Conservation (phyloP, 441 rosid species). For the Brassica hybrid region DNA sequence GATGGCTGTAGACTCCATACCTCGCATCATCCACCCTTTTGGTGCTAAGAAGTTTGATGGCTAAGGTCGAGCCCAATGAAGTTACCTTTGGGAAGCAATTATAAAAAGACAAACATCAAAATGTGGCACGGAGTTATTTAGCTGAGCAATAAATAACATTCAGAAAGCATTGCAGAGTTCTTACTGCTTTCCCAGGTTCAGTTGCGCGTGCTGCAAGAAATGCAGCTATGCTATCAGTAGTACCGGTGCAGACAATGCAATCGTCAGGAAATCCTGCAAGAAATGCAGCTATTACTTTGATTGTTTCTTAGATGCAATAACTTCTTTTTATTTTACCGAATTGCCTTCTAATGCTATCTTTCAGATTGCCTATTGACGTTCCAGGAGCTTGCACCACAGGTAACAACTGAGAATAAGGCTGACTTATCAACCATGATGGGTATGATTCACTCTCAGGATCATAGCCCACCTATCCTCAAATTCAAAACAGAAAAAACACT, state of each 20-base stretch:
- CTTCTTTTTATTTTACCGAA: slow-evolving; percentile 51
- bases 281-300: not conserved
- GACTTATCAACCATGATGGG: slow-evolving; percentile 85
- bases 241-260: slow-evolving; percentile 80
- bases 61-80: slow-evolving; percentile 91
- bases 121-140: not conserved
- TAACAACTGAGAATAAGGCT: slow-evolving; percentile 75
- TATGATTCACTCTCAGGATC: slow-evolving; percentile 88
- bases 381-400: slow-evolving; percentile 86
- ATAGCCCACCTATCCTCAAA: slow-evolving; percentile 75
- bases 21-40: slow-evolving; percentile 87
- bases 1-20: slow-evolving; percentile 93
- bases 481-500: slow-evolving; percentile 14
- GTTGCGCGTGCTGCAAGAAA: slow-evolving; percentile 93
- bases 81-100: slow-evolving; percentile 63
- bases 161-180: slow-evolving; percentile 31
- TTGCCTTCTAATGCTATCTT: slow-evolving; percentile 57
- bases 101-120: not conserved
- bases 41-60: slow-evolving; percentile 85
- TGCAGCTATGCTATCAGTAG: slow-evolving; percentile 93
- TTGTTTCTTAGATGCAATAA: not conserved
- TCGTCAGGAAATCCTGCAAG: slow-evolving; percentile 84
- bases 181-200: slow-evolving; percentile 85
- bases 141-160: not conserved
- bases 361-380: slow-evolving; percentile 63